Evolutionary conservation across 352 stramenopile species (phyloP).

Genomic region (Pythium insidiosum): DNA sequence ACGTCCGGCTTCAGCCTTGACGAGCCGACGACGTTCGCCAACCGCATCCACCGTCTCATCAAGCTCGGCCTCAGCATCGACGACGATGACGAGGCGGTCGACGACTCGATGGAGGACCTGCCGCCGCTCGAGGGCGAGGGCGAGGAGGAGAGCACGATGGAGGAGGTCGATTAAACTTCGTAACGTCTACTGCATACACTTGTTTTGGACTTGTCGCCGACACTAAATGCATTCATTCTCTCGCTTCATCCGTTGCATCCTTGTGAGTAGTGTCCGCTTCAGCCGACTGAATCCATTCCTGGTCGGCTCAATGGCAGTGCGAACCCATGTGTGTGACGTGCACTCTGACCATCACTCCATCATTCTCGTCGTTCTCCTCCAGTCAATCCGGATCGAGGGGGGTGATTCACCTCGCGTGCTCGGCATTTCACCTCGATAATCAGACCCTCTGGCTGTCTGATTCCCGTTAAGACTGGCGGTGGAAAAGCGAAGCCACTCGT

Average conservation of each 20-base stretch:
- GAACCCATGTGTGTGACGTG: no score
- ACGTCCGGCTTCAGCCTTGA: constrained; percentile 99
- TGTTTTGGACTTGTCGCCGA: no score
- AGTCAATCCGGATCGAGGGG: no score
- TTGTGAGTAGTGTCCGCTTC: background rate
- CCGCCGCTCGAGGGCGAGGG: constrained; percentile 95
- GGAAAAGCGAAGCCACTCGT: constrained; percentile 10
- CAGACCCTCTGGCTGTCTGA: no score
- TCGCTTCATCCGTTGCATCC: background rate
- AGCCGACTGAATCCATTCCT: constrained; percentile 1
- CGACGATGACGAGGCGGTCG: constrained; percentile 93
- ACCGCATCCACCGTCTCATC: constrained; percentile 98
- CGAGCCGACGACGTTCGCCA: constrained; percentile 98
- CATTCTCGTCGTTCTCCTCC: no score
- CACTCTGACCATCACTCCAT: no score
- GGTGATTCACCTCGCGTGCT: no score
- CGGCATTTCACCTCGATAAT: no score
- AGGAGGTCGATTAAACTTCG: constrained; percentile 96
- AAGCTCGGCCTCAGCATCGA: constrained; percentile 99
- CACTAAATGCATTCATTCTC: background rate
- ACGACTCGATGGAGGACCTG: constrained; percentile 95
- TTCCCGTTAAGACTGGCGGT: no score
- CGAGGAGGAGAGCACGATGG: constrained; percentile 97
- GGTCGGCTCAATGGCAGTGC: background rate
- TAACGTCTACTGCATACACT: background rate